A percentile compares a stretch with the other conserved stretches of the same genome.
These are phyloP conservation scores for Podila horticola DNA, from an alignment of 192 early-diverging fungal species.

Conservation along the genomic window DNA sequence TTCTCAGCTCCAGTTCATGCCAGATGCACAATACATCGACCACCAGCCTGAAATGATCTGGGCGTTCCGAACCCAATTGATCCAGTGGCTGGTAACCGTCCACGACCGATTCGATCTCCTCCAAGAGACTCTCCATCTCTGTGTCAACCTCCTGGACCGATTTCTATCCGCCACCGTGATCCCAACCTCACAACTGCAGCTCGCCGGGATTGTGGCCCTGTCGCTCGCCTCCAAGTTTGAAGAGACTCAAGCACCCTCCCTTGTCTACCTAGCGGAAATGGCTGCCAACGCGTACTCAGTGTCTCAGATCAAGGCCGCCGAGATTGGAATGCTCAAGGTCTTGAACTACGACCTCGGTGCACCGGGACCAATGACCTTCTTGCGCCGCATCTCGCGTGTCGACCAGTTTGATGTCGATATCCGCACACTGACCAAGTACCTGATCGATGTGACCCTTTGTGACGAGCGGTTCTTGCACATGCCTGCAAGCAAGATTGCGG, in stretches of 20 bases:
- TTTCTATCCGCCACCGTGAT: slow-evolving; percentile 63
- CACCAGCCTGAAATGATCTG: slow-evolving; percentile 59
- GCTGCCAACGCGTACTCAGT: slow-evolving; percentile 56
- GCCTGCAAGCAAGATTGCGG: slow-evolving; percentile 58
- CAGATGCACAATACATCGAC: slow-evolving; percentile 61
- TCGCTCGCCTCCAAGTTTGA: slow-evolving; percentile 69
- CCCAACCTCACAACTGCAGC: slow-evolving; percentile 60
- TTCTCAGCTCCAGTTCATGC: slow-evolving; percentile 51
- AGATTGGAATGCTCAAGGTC: slow-evolving; percentile 64
- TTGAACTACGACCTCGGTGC: slow-evolving; percentile 68
- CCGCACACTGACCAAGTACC: slow-evolving; percentile 69
- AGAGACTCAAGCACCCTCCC: slow-evolving; percentile 63
- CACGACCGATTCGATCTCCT: slow-evolving; percentile 68
- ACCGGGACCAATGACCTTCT: slow-evolving; percentile 66
- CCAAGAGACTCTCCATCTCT: slow-evolving; percentile 67
- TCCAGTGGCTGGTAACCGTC: slow-evolving; percentile 68
- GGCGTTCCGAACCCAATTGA: slow-evolving; percentile 60
- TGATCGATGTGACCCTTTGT: slow-evolving; percentile 65
- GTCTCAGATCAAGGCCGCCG: slow-evolving; percentile 62
- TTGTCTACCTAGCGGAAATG: slow-evolving; percentile 61
- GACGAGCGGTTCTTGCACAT: slow-evolving; percentile 66
- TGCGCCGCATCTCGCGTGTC: slow-evolving; percentile 66
- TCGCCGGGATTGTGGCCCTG: slow-evolving; percentile 62
- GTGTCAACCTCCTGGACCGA: slow-evolving; percentile 68
- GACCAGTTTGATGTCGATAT: slow-evolving; percentile 67